Evolutionary conservation across 352 stramenopile genomes (phyloP).

Genomic region (Globisporangium lucens): DNA sequence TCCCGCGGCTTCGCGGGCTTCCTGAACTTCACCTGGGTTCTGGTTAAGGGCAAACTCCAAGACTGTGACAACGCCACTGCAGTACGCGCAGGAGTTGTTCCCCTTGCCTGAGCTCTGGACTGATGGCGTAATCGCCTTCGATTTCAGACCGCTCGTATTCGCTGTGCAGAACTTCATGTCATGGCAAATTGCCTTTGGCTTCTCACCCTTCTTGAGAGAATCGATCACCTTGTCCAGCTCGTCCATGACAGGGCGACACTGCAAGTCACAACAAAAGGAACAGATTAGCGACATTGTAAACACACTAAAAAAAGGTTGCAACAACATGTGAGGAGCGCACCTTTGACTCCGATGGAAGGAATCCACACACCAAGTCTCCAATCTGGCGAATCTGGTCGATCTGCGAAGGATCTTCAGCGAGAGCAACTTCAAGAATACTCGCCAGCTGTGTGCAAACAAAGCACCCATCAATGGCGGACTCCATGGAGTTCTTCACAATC

Average conservation of each 20-base stretch:
- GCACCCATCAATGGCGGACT: constrained; percentile 37
- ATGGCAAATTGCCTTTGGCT: constrained; percentile 56
- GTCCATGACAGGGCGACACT: constrained; percentile 64
- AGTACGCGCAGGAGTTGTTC: constrained; percentile 57
- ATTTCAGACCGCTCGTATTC: neutral
- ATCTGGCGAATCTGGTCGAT: constrained; percentile 60
- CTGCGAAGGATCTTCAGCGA: constrained; percentile 51
- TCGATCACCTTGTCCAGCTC: constrained; percentile 62
- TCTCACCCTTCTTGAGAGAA: constrained; percentile 60
- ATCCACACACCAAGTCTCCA: constrained; percentile 55
- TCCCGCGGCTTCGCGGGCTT: constrained; percentile 57
- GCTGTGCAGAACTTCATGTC: constrained; percentile 55
- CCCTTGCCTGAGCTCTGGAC: constrained; percentile 12
- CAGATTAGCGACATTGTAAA: constrained; percentile 11
- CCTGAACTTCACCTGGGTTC: constrained; percentile 55
- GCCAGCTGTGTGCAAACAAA: constrained; percentile 76
- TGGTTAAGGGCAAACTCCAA: constrained; percentile 52
- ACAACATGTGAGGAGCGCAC: constrained; percentile 21
- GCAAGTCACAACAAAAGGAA: constrained; percentile 14
- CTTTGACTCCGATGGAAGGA: constrained; percentile 58
- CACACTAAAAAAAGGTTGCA: constrained; percentile 2
- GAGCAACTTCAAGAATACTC: constrained; percentile 44
- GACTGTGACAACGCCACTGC: constrained; percentile 58
- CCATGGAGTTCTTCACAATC: constrained; percentile 35
- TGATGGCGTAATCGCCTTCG: neutral